Conservation (phyloP, 139 green algal species). For the Chlorella sp. region DNA sequence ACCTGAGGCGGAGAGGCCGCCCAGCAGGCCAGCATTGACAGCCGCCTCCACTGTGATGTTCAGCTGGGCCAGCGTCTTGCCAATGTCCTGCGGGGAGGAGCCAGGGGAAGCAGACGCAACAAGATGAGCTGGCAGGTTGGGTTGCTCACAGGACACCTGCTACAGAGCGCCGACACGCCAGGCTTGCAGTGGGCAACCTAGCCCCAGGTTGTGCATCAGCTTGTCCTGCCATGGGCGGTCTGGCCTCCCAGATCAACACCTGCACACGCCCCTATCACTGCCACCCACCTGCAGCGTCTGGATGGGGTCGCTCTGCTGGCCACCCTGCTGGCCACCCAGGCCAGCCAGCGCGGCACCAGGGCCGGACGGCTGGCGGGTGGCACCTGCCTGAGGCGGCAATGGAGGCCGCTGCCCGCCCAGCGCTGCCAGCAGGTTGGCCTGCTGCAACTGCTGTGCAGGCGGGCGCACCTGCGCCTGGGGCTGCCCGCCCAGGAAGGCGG, state of each 20-base stretch:
- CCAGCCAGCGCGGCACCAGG: not conserved
- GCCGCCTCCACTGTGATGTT: conserved; percentile 60
- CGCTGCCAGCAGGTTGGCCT: conserved; percentile 26
- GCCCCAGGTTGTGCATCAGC: no score
- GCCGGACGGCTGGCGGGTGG: no score
- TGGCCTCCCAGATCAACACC: no score
- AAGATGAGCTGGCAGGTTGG: no score
- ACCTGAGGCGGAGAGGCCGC: conserved; percentile 50
- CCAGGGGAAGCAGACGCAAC: no score
- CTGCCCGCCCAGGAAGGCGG: conserved; percentile 12
- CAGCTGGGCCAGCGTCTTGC: conserved; percentile 51
- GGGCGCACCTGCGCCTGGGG: not conserved
- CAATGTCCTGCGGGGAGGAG: conserved; percentile 40
- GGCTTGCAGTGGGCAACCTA: no score
- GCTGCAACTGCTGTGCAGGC: not conserved
- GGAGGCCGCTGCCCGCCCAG: conserved; percentile 23
- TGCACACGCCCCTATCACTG: no score
- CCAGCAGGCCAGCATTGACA: conserved; percentile 63
- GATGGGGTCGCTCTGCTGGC: conserved; percentile 34
- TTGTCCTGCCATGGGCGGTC: no score
- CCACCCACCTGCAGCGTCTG: conserved; percentile 39
- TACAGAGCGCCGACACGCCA: no score
- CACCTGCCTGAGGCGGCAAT: conserved; percentile 5
- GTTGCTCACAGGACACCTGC: no score
- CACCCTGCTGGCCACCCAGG: not conserved